Conservation (phyloP, 2,329 filamentous ascomycete species). For the Neoarthrinium moseri region DNA sequence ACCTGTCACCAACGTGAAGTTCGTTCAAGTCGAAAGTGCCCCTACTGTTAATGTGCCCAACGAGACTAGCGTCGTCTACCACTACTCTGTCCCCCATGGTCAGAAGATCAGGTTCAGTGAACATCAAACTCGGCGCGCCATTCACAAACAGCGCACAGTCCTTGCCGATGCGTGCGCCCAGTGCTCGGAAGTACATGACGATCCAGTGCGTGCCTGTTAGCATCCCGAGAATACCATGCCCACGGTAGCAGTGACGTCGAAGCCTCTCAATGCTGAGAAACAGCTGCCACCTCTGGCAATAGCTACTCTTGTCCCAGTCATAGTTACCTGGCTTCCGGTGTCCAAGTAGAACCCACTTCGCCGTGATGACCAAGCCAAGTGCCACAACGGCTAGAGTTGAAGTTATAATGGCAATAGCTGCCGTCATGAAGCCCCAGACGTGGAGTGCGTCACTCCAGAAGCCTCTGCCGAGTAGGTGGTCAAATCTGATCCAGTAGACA, state of each 20-base stretch:
- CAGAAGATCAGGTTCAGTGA: constrained; percentile 58
- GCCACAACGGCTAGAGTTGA: constrained; percentile 41
- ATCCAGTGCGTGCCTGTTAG: constrained; percentile 53
- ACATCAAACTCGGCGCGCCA: constrained; percentile 49
- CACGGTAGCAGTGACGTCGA: constrained; percentile 47
- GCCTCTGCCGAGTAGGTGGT: neutral
- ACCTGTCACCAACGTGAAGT: constrained; percentile 47
- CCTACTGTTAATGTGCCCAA: constrained; percentile 55
- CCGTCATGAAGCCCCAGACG: constrained; percentile 38
- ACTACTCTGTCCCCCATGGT: constrained; percentile 50
- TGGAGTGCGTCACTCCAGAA: constrained; percentile 28
- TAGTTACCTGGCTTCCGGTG: constrained; percentile 50
- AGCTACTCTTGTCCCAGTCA: constrained; percentile 55
- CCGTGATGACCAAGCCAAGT: constrained; percentile 38
- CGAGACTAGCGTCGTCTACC: constrained; percentile 55
- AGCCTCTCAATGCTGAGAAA: constrained; percentile 51
- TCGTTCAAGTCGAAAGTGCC: constrained; percentile 56
- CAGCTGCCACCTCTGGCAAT: constrained; percentile 59
- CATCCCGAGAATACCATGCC: constrained; percentile 49
- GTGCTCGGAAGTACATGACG: constrained; percentile 49
- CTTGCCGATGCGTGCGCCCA: constrained; percentile 52
- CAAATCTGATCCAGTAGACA: constrained; percentile 18
- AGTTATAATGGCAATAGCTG: constrained; percentile 40
- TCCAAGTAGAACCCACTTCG: constrained; percentile 53
- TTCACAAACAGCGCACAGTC: constrained; percentile 56